phyloP scores from a whole-genome alignment of 805 yeast species.

The Metschnikowia amazonensis region DNA sequence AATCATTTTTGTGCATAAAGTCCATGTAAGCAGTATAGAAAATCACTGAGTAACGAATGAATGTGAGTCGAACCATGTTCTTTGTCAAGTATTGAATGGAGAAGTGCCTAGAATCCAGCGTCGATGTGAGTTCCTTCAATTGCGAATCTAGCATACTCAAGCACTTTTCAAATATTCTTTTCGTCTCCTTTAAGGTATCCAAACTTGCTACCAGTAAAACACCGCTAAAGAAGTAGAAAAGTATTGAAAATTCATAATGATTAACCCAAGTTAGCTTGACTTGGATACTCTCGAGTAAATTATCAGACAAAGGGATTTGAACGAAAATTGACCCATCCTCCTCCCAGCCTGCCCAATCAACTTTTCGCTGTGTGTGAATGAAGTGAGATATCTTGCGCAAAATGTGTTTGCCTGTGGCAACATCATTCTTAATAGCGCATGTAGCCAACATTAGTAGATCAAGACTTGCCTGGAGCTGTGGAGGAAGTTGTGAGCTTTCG shows the following conservation, averaged over 20 bases:
- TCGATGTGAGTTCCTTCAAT: slow-evolving; percentile 8
- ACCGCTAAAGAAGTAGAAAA: slow-evolving; percentile 43
- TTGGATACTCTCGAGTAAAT: background rate
- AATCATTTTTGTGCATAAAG: slow-evolving; percentile 28
- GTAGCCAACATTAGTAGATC: slow-evolving; percentile 23
- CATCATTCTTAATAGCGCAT: slow-evolving; percentile 27
- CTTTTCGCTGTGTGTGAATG: slow-evolving; percentile 18
- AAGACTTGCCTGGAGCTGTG: slow-evolving; percentile 33
- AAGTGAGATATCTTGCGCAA: slow-evolving; percentile 20
- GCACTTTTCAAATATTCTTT: slow-evolving; percentile 37
- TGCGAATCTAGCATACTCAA: slow-evolving; percentile 14
- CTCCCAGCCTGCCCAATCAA: slow-evolving; percentile 26
- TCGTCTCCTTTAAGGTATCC: slow-evolving; percentile 29
- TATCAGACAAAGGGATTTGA: slow-evolving; percentile 3
- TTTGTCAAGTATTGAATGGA: slow-evolving; percentile 10
- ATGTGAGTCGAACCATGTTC: slow-evolving; percentile 25
- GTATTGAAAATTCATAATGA: slow-evolving; percentile 39
- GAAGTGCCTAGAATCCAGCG: slow-evolving; percentile 4
- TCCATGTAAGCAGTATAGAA: slow-evolving; percentile 38
- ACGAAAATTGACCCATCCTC: slow-evolving; percentile 23
- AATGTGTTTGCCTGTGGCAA: slow-evolving; percentile 19
- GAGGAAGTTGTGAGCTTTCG: slow-evolving; percentile 5
- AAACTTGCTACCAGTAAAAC: slow-evolving; percentile 13
- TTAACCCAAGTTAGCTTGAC: slow-evolving; percentile 40
- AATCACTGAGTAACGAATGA: slow-evolving; percentile 20